Evolutionary conservation across 164 flowering plant genomes (phyloP), one percentile per base, ranked within the genome.

Genomic region (Akebia trifoliata): DNA sequence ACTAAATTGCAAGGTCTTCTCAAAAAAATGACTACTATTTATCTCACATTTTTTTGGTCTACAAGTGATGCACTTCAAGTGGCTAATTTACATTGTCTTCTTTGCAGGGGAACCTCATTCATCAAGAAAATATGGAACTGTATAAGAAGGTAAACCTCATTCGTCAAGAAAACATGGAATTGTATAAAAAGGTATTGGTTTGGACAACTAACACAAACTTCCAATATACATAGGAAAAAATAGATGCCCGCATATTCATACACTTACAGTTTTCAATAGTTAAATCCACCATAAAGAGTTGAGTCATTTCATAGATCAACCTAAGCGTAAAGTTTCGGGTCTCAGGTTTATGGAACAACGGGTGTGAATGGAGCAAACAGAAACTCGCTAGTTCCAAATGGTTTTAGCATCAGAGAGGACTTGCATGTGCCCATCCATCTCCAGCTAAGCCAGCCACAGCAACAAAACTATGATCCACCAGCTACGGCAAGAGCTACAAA

Each of bases 391-490:
- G 44, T 59, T 28, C 64, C 78, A 60, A 66, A 74, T 69, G 74
- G 72, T 45, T 67, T 74, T 29, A 56, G 69, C 56, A 59, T 61
- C 8, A 71, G 65, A 56, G 83, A 78, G 30, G 79, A 84, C 53
- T 54, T 61, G 4, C 68, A 67, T 38, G 70, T 50, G 34, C 80
- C 88, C 20, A 53, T 83, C 30, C 72, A 75, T 67, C 94, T 86
- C 67, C 90, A 84, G 60, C 87, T 85, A 37, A 74, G 92, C 75
- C 95, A 73, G 69, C 94, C 91, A 50, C 76, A 77, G 38, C 85
- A 74, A 59, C 78, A 74, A 54, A 77, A 72, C 66, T 57, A 68
- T 52, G 77, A 72, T 28, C 54, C 68, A 51, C 67, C 81, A 64
- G 30, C n/a, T n/a, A n/a, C n/a, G n/a, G n/a, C 74, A 59, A 65